Conservation (phyloP, 108 stramenopile species). For the Mediolabrus comicus region DNA sequence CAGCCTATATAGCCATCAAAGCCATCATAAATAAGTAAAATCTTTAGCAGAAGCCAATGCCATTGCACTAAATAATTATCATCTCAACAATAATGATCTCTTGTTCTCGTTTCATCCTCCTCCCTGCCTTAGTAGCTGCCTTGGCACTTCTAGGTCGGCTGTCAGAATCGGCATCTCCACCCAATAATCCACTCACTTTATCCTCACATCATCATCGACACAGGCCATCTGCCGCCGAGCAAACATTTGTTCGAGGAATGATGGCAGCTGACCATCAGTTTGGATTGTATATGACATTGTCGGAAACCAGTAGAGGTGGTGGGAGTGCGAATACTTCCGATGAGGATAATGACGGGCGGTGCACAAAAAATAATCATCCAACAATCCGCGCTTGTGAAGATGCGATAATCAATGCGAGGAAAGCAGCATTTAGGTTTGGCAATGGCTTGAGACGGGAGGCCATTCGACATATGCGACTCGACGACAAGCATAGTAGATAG, state of each 20-base stretch:
- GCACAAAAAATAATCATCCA: background rate
- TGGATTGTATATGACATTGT: constrained; percentile 29
- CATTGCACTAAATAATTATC: no score
- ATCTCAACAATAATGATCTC: background rate
- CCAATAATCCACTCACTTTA: background rate
- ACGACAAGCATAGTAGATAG: background rate
- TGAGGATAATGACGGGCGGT: background rate
- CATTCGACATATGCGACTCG: background rate
- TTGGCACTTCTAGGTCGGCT: background rate
- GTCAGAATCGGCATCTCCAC: background rate
- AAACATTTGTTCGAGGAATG: constrained; percentile 37
- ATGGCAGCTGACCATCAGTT: constrained; percentile 41
- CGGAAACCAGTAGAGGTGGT: constrained; percentile 18
- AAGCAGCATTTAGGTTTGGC: background rate
- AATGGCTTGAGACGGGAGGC: background rate
- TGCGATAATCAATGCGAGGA: background rate
- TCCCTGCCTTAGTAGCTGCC: background rate
- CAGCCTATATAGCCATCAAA: no score
- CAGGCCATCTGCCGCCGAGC: constrained; percentile 11
- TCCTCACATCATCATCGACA: background rate
- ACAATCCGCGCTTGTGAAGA: background rate
- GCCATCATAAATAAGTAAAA: no score
- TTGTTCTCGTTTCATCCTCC: background rate
- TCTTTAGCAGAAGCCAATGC: no score
- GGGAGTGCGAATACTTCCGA: background rate